Evolutionary conservation across 768 basidiomycete genomes (phyloP).

Genomic region (Candolleomyces eurysporus): DNA sequence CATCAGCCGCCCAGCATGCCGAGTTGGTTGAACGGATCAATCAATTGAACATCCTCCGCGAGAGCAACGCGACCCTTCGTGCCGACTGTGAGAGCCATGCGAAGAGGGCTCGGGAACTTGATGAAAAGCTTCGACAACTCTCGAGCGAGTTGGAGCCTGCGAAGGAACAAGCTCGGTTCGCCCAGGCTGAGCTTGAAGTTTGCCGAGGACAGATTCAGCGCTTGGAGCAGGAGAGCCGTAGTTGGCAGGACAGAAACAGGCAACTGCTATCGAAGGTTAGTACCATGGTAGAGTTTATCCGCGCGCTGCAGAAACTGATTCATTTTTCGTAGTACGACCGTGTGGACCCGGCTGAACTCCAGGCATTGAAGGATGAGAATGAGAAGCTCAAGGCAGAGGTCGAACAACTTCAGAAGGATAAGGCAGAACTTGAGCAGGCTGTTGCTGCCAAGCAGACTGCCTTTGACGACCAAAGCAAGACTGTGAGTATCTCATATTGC

Average conservation of each 20-base stretch:
- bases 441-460: conserved; percentile 7
- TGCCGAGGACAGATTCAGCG: conserved; percentile 63
- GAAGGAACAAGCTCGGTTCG: conserved; percentile 63
- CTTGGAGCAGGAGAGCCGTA: conserved; percentile 72
- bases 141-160: conserved; percentile 69
- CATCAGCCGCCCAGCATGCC: conserved; percentile 76
- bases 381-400: conserved; percentile 46
- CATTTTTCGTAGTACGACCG: conserved; percentile 66
- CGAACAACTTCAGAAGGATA: conserved; percentile 8
- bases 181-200: conserved; percentile 72
- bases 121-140: conserved; percentile 55
- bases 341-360: conserved; percentile 82
- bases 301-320: not conserved
- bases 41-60: conserved; percentile 80
- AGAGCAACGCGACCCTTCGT: conserved; percentile 85
- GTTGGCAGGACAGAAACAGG: conserved; percentile 82
- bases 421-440: conserved; percentile 27
- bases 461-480: not conserved
- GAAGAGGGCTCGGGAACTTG: conserved; percentile 68
- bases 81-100: conserved; percentile 70
- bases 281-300: not conserved
- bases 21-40: conserved; percentile 86
- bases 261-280: conserved; percentile 78
- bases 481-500: not conserved
- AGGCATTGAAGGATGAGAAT: conserved; percentile 74